Percentiles rank a stretch among this genome's conserved stretches.
Evolutionary conservation across 352 stramenopile species (phyloP).

Genomic region (Plasmopara muralis): DNA sequence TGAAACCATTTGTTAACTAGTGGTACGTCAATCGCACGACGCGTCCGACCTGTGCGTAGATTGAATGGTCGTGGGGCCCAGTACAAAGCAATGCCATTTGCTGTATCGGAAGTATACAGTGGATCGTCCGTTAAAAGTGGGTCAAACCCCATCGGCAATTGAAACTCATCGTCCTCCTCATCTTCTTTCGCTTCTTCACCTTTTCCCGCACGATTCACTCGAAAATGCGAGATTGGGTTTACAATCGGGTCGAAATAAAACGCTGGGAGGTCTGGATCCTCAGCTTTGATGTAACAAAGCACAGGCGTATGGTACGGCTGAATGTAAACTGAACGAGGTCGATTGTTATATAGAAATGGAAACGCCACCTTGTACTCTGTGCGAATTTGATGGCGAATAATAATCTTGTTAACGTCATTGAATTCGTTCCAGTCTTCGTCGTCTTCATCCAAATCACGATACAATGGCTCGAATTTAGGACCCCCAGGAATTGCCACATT

Average conservation of each 20-base stretch:
- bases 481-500: constrained; percentile 99
- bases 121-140: constrained; percentile 91
- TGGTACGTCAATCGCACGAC: constrained; percentile 96
- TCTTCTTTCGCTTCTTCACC: constrained; percentile 42
- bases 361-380: constrained; percentile 99
- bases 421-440: constrained; percentile 99
- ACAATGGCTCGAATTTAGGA: constrained; percentile 99
- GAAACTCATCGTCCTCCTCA: constrained; percentile 85
- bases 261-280: constrained; percentile 91
- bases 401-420: constrained; percentile 99
- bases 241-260: constrained; percentile 98
- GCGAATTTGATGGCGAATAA: constrained; percentile 98
- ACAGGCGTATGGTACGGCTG: constrained; percentile 95
- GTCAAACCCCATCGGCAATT: constrained; percentile 81
- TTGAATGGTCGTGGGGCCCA: constrained; percentile 98
- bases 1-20: constrained; percentile 99
- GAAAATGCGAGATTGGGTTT: constrained; percentile 96
- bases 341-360: constrained; percentile 99
- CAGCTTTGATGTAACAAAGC: constrained; percentile 96
- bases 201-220: constrained; percentile 54
- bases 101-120: constrained; percentile 93
- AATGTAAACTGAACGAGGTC: constrained; percentile 93
- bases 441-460: constrained; percentile 95
- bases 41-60: constrained; percentile 91
- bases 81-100: constrained; percentile 97